Percentiles rank a stretch among this genome's conserved stretches.
Evolutionary conservation across 2,329 filamentous ascomycete species (phyloP).

Genomic region (Microcyclospora tardicrescens): DNA sequence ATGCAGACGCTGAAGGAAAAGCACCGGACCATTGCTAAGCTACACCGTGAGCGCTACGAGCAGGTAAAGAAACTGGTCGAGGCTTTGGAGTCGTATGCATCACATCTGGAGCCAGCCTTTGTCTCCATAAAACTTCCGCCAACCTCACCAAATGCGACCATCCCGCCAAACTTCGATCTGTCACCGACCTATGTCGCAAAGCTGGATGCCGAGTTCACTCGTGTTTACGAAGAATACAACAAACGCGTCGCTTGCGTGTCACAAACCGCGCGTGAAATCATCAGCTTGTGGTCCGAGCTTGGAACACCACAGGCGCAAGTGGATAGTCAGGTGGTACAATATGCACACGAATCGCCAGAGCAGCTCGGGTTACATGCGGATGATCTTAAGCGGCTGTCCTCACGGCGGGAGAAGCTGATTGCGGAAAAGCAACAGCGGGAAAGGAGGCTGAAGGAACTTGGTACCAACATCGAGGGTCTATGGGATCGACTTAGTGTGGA

Average conservation of each 20-base stretch:
- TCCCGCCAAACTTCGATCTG: slow-evolving; percentile 81
- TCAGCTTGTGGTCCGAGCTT: slow-evolving; percentile 89
- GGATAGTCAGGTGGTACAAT: slow-evolving; percentile 73
- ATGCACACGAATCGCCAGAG: slow-evolving; percentile 81
- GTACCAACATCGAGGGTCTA: slow-evolving; percentile 62
- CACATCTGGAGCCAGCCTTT: slow-evolving; percentile 82
- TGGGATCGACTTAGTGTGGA: slow-evolving; percentile 84
- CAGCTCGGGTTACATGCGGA: slow-evolving; percentile 86
- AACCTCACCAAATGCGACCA: slow-evolving; percentile 58
- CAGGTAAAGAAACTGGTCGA: slow-evolving; percentile 93
- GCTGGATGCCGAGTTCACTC: slow-evolving; percentile 80
- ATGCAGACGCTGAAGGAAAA: slow-evolving; percentile 74
- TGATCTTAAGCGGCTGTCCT: slow-evolving; percentile 59
- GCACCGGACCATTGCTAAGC: slow-evolving; percentile 61
- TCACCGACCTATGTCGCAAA: slow-evolving; percentile 76
- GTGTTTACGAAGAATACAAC: slow-evolving; percentile 93
- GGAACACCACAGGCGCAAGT: slow-evolving; percentile 90
- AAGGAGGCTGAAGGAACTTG: slow-evolving; percentile 63
- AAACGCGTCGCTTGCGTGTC: slow-evolving; percentile 66
- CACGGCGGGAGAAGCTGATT: slow-evolving; percentile 66
- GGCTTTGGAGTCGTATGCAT: slow-evolving; percentile 90
- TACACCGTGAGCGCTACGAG: slow-evolving; percentile 85
- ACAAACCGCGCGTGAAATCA: slow-evolving; percentile 66
- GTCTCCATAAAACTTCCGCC: slow-evolving; percentile 76
- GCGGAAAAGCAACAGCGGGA: slow-evolving; percentile 85